Evolutionary conservation across 1,139 yeast genomes (phyloP).

Genomic region (Sugiyamaella xylanicola): DNA sequence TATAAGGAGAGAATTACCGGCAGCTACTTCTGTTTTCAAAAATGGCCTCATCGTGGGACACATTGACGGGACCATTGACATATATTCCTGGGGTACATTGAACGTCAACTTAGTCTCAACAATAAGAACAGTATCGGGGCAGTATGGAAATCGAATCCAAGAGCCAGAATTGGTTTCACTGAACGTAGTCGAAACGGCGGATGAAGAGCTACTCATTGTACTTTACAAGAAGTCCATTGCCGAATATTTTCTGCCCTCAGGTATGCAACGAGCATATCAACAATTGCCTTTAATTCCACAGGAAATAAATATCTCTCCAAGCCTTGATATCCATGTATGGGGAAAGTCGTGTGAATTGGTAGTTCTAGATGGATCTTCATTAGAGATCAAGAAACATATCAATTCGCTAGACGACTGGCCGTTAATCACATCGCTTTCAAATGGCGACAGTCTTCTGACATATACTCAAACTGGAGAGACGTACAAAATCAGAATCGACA

Average conservation of each 20-base stretch:
- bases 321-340: slow-evolving; percentile 6
- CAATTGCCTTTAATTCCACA: slow-evolving; percentile 4
- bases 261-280: background rate
- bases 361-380: background rate
- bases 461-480: slow-evolving; percentile 1
- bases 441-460: background rate
- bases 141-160: background rate
- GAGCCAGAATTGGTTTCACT: background rate
- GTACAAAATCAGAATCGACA: background rate
- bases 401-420: slow-evolving; percentile 15
- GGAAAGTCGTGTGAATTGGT: slow-evolving; percentile 15
- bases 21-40: background rate
- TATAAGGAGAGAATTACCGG: background rate
- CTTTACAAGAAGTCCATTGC: slow-evolving; percentile 6
- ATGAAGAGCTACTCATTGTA: background rate
- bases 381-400: slow-evolving; percentile 4
- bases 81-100: background rate
- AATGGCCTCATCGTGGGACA: slow-evolving; percentile 7
- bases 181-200: background rate
- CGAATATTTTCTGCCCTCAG: slow-evolving; percentile 7
- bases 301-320: background rate
- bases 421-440: slow-evolving; percentile 3
- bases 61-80: slow-evolving; percentile 1
- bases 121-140: background rate
- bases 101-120: background rate